These are phyloP conservation scores for Cokeromyces recurvatus DNA, from an alignment of 371 early-diverging fungal species.

Conservation along the genomic window DNA sequence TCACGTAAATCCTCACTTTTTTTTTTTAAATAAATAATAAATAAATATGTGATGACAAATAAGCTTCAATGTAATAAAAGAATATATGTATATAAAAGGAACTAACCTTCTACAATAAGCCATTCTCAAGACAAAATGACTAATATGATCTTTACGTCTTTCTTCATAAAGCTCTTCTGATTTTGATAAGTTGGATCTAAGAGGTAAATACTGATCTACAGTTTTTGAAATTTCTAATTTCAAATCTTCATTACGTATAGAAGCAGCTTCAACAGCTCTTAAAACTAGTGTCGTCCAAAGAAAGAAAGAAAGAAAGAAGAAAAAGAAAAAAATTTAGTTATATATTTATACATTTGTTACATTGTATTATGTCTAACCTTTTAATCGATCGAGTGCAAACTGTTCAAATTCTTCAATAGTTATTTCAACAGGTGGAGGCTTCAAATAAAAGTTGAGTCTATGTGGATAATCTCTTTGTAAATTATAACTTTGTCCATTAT, in stretches of 20 bases:
- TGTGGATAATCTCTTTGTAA: constrained; percentile 55
- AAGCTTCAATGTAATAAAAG: too few species aligned
- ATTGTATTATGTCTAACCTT: constrained; percentile 41
- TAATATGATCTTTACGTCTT: constrained; percentile 87
- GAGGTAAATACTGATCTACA: constrained; percentile 64
- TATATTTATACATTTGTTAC: background rate
- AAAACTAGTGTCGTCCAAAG: constrained; percentile 68
- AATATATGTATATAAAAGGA: background rate
- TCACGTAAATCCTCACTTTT: constrained; percentile 71
- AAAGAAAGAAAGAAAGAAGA: constrained; percentile 10
- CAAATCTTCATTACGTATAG: constrained; percentile 69
- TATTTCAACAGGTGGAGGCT: constrained; percentile 74
- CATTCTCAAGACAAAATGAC: constrained; percentile 90
- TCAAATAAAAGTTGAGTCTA: constrained; percentile 77
- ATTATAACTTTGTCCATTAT: constrained; percentile 6
- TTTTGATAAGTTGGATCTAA: constrained; percentile 47
- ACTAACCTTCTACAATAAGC: constrained; percentile 85
- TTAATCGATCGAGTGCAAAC: constrained; percentile 89
- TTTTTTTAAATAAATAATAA: too few species aligned
- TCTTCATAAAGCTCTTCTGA: constrained; percentile 53
- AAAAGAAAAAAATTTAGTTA: background rate
- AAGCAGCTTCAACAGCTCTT: constrained; percentile 78
- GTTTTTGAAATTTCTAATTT: constrained; percentile 52
- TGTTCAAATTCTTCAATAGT: constrained; percentile 89
- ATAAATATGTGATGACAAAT: too few species aligned